These are phyloP conservation scores for Magnaporthiopsis rhizophila DNA, from an alignment of 2,329 filamentous ascomycete species.

Conservation along the genomic window DNA sequence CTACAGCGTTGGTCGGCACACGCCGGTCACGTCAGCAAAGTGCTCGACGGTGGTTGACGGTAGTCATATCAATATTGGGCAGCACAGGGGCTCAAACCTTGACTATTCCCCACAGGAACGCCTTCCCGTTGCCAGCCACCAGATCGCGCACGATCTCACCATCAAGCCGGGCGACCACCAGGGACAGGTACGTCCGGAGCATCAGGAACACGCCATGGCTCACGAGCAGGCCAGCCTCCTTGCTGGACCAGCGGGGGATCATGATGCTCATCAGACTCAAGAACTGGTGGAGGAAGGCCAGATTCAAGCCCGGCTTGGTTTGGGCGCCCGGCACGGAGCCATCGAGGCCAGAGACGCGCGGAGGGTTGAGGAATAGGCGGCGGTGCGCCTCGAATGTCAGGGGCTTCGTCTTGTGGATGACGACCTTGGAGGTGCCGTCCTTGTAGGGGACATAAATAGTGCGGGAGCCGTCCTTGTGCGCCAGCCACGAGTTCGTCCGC, in stretches of 20 bases:
- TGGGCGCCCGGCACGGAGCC: constrained; percentile 75
- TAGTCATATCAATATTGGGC: neutral
- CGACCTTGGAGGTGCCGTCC: constrained; percentile 79
- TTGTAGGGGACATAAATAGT: constrained; percentile 95
- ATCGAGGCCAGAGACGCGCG: constrained; percentile 72
- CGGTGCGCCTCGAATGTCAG: constrained; percentile 96
- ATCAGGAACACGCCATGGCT: constrained; percentile 87
- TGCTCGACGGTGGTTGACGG: too few species aligned
- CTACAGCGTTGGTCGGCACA: constrained; percentile 24
- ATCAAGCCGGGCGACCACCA: constrained; percentile 86
- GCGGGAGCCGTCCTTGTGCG: constrained; percentile 88
- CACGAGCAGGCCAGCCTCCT: constrained; percentile 83
- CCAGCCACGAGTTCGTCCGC: constrained; percentile 83
- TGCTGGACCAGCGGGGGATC: constrained; percentile 91
- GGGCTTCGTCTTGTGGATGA: constrained; percentile 81
- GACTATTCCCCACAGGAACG: constrained; percentile 78
- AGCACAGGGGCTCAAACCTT: constrained; percentile 46
- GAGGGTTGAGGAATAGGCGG: constrained; percentile 84
- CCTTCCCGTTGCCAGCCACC: constrained; percentile 86
- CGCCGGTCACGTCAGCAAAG: too few species aligned
- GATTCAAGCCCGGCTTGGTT: constrained; percentile 87
- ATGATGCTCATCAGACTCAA: constrained; percentile 94
- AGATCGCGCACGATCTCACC: constrained; percentile 94
- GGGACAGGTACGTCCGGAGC: constrained; percentile 84
- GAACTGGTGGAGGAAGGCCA: constrained; percentile 95